Conservation (phyloP, 495 filamentous ascomycete genomes). For the Platismatia glauca region DNA sequence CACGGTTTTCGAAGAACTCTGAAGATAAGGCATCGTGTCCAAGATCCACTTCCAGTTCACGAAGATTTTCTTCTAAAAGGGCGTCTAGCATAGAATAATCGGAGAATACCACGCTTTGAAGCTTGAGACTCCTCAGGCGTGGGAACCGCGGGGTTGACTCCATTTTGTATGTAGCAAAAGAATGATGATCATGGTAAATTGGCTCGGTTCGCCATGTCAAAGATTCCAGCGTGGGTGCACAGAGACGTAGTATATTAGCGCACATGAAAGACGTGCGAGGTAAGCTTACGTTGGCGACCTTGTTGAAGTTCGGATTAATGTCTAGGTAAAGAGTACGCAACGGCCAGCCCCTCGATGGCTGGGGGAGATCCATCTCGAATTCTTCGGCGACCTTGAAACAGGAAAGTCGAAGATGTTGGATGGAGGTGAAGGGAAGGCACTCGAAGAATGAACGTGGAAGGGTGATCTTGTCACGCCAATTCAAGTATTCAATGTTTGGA, state of each 20-base stretch:
- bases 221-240: constrained; percentile 7
- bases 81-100: neutral
- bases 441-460: constrained; percentile 6
- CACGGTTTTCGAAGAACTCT: constrained; percentile 5
- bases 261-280: neutral
- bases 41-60: neutral
- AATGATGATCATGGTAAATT: neutral
- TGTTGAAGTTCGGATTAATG: neutral
- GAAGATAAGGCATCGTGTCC: neutral
- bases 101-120: neutral
- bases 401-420: constrained; percentile 6
- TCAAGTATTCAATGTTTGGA: constrained; percentile 11
- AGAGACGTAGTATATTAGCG: constrained; percentile 7
- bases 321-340: constrained; percentile 7
- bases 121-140: neutral
- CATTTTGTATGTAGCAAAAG: neutral
- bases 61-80: neutral
- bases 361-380: neutral
- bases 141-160: neutral
- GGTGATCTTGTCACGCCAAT: neutral
- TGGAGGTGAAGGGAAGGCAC: neutral
- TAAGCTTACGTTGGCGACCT: neutral
- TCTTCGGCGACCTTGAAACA: neutral
- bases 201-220: neutral
- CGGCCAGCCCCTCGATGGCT: neutral